These are phyloP conservation scores for Wallacemonas sp. DNA, from an alignment of 208 protist genomes.

Conservation along the genomic window DNA sequence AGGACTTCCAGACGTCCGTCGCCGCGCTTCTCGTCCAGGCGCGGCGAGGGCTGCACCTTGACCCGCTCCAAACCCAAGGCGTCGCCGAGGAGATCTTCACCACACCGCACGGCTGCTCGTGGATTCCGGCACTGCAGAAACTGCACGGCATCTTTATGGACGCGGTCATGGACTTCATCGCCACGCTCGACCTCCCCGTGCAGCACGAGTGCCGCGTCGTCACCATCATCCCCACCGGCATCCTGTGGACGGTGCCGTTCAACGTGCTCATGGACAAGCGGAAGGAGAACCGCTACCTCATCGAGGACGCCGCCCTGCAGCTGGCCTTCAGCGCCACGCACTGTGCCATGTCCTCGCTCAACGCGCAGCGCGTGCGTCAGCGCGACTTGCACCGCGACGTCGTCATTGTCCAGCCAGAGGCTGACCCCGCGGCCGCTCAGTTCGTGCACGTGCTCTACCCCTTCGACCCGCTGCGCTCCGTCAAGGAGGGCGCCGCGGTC, in stretches of 20 bases:
- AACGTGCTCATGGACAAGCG: slow-evolving; percentile 79
- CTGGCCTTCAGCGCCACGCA: slow-evolving; percentile 85
- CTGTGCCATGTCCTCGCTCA: slow-evolving; percentile 64
- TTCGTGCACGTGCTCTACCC: slow-evolving; percentile 49
- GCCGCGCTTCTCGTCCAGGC: slow-evolving; percentile 46
- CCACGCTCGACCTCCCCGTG: slow-evolving; percentile 57
- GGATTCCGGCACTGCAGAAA: slow-evolving; percentile 80
- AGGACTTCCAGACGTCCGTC: slow-evolving; percentile 76
- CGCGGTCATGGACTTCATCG: slow-evolving; percentile 86
- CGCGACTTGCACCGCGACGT: slow-evolving; percentile 63
- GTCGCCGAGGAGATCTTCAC: slow-evolving; percentile 50
- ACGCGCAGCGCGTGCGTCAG: slow-evolving; percentile 55
- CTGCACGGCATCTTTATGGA: slow-evolving; percentile 85
- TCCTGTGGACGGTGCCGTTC: slow-evolving; percentile 86
- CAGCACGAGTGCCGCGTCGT: slow-evolving; percentile 58
- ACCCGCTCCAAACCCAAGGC: slow-evolving; percentile 37
- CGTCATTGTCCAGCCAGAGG: slow-evolving; percentile 64
- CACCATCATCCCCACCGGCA: slow-evolving; percentile 79
- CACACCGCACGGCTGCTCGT: slow-evolving; percentile 67
- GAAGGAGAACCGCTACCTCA: slow-evolving; percentile 62
- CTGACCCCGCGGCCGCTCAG: slow-evolving; percentile 20
- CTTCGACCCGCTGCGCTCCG: slow-evolving; percentile 62
- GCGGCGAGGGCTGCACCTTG: slow-evolving; percentile 61
- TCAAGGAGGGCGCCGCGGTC: slow-evolving; percentile 58
- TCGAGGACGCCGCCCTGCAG: slow-evolving; percentile 85